Percentiles rank a stretch among this genome's conserved stretches.
phyloP scores from a whole-genome alignment of 345 rosid species.

The Noccaea bulbosa region DNA sequence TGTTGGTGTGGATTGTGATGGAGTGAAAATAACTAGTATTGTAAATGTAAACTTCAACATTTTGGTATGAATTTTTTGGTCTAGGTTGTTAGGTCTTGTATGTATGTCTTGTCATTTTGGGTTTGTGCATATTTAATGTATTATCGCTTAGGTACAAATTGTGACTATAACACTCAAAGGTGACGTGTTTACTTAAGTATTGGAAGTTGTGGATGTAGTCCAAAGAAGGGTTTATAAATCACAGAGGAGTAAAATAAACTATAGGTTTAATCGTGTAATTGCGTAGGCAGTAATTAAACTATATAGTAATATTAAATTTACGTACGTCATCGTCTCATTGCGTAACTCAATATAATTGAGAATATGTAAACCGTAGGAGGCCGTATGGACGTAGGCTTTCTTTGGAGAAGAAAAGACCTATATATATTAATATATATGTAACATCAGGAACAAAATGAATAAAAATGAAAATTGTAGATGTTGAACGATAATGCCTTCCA shows the following conservation, averaged over 20 bases:
- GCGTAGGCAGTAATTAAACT: neutral
- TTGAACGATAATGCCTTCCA: neutral
- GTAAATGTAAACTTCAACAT: slow-evolving; percentile 21
- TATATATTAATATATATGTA: neutral
- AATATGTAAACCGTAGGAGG: slow-evolving; percentile 20
- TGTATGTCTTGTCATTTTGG: slow-evolving; percentile 32
- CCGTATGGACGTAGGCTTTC: slow-evolving; percentile 19
- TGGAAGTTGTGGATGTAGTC: slow-evolving; percentile 21
- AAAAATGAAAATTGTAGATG: neutral
- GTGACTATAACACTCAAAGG: slow-evolving; percentile 24
- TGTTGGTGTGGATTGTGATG: slow-evolving; percentile 38
- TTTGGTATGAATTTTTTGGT: slow-evolving; percentile 34
- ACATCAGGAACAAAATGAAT: neutral
- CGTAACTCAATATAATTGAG: neutral
- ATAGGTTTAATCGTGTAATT: too few species aligned
- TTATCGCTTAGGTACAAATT: slow-evolving; percentile 33
- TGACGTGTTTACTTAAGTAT: slow-evolving; percentile 31
- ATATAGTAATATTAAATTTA: slow-evolving; percentile 2
- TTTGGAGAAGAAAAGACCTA: slow-evolving; percentile 21
- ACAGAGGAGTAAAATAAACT: neutral
- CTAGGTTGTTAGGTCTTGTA: slow-evolving; percentile 28
- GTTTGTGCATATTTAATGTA: slow-evolving; percentile 30
- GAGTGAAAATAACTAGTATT: slow-evolving; percentile 34
- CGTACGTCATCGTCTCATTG: slow-evolving; percentile 20
- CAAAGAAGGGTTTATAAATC: neutral